These are phyloP conservation scores for Aspergillus bombycis DNA, from an alignment of 2,329 filamentous ascomycete species.

Conservation along the genomic window DNA sequence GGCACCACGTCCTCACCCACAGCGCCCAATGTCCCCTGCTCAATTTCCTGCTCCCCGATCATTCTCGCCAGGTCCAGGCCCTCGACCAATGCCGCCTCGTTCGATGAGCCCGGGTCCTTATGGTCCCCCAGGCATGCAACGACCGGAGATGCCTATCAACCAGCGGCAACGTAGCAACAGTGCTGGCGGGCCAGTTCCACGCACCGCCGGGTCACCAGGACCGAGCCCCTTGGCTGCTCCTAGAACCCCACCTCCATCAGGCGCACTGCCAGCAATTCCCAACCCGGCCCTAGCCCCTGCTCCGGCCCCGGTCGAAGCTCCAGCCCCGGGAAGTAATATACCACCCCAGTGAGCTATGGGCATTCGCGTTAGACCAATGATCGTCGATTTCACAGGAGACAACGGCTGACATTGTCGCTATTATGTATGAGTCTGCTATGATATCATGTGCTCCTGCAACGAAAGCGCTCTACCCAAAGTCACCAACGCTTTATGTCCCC, in stretches of 20 bases:
- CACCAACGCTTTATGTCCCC: conserved; percentile 7
- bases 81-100: conserved; percentile 29
- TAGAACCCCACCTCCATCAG: conserved; percentile 40
- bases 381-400: conserved; percentile 5
- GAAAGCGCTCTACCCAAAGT: conserved; percentile 17
- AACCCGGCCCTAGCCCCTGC: conserved; percentile 21
- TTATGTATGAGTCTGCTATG: conserved; percentile 17
- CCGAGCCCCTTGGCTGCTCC: conserved; percentile 34
- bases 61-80: conserved; percentile 37
- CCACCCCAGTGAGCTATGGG: conserved; percentile 18
- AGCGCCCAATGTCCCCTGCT: conserved; percentile 35
- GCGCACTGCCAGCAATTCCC: conserved; percentile 47
- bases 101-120: conserved; percentile 50
- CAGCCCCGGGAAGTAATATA: conserved; percentile 55
- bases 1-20: conserved; percentile 30
- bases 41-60: conserved; percentile 41
- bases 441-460: conserved; percentile 24
- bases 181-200: conserved; percentile 33
- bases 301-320: conserved; percentile 50
- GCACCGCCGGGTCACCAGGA: conserved; percentile 19
- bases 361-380: neutral
- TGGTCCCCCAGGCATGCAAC: conserved; percentile 44
- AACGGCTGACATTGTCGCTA: conserved; percentile 14
- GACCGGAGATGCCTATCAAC: conserved; percentile 42
- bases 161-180: conserved; percentile 50